Evolutionary conservation across 2,329 filamentous ascomycete genomes (phyloP), one percentile per base, ranked within the genome.

Genomic region (Aspergillus cejpii): DNA sequence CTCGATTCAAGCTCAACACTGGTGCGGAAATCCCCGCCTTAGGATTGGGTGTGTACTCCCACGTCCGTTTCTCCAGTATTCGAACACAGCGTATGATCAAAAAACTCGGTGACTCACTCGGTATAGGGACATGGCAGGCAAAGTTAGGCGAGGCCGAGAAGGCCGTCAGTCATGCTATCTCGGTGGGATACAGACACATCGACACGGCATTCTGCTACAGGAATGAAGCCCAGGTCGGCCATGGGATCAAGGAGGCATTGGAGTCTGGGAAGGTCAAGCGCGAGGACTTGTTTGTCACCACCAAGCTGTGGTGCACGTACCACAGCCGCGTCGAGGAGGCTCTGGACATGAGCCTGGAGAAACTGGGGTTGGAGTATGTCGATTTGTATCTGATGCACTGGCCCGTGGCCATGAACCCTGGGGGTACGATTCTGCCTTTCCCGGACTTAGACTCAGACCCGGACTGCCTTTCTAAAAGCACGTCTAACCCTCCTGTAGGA

Each of bases 321-420:
- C 83, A 84, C 66, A 79, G 78, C 23, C 75, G 82, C 5, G 81
- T 81, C 5, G 81, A 85, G 67, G 71, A 84, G 57, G 81, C 77
- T 27, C 74, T 92, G 27, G 79, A 87, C 53, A 81, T 83, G 74
- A 85, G 82, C 58, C 72, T 92, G 63, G 78, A 83, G 68, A 76
- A 77, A 48, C 71, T 94, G 27, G 85, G 86, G 1, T 72, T 92
- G 38, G 84, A 88, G 53, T 91, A 94, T 63, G 77, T 94, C 4
- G 88, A 94, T 63, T 72, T 94, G 45, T 88, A 80, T 63, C 75
- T 94, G 28, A 78, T 94, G 73, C 87, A 94, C 71, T 92, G 87
- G 86, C 84, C 86, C 5, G 72, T 88, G 37, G 80, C 63, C 39
- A 83, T 90, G 80, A 91, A 90, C 70, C 84, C 84, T 6, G 77